Percentiles rank a stretch among this genome's conserved stretches.
Evolutionary conservation across 495 filamentous ascomycete species (phyloP).

Genomic region (Tuber umbilicatum): DNA sequence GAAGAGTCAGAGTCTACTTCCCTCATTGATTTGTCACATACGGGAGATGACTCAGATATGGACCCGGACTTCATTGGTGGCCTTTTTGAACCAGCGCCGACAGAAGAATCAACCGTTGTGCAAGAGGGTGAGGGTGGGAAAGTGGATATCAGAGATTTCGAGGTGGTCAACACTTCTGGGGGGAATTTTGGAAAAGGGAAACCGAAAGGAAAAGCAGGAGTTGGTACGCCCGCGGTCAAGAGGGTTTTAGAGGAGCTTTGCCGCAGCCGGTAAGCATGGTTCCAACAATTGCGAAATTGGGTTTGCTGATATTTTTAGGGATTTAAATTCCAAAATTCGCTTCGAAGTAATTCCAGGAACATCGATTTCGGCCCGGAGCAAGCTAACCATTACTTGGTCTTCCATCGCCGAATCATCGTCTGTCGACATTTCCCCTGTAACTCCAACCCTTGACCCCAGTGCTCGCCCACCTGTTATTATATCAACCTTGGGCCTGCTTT

Average conservation of each 20-base stretch:
- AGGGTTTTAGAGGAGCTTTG: constrained; percentile 73
- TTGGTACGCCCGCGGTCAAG: constrained; percentile 23
- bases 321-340: constrained; percentile 33
- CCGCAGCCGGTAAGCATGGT: constrained; percentile 59
- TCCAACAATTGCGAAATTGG: constrained; percentile 54
- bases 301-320: constrained; percentile 62
- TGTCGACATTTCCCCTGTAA: constrained; percentile 6
- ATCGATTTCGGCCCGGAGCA: constrained; percentile 65
- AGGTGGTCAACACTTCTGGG: constrained; percentile 65
- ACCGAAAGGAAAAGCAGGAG: constrained; percentile 27
- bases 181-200: constrained; percentile 43
- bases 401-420: constrained; percentile 17
- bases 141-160: constrained; percentile 71
- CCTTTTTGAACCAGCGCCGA: constrained; percentile 39
- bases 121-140: constrained; percentile 44
- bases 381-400: constrained; percentile 71
- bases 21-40: neutral
- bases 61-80: constrained; percentile 22
- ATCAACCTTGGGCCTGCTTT: constrained; percentile 46
- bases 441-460: constrained; percentile 52
- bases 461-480: constrained; percentile 48
- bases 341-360: constrained; percentile 36
- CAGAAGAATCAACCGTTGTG: constrained; percentile 48
- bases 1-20: neutral
- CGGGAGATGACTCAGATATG: constrained; percentile 15